Percentiles rank a stretch among this genome's conserved stretches.
phyloP scores from a whole-genome alignment of 352 stramenopile genomes.

The Pythium grandisporangium region DNA sequence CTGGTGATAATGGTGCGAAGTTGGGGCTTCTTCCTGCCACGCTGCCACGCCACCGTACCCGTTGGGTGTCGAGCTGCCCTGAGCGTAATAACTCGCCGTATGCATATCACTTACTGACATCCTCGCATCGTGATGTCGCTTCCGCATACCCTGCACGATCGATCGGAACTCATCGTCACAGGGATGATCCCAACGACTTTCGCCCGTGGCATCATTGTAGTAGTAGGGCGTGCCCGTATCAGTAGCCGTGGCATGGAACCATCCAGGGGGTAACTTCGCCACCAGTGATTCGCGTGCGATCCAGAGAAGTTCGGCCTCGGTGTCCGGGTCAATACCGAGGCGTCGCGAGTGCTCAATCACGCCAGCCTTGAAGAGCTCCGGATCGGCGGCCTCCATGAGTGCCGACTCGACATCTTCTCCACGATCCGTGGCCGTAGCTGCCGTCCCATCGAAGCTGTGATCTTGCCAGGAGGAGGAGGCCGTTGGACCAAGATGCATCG shows the following conservation, averaged over 20 bases:
- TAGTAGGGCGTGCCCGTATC: slow-evolving; percentile 66
- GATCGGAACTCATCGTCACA: slow-evolving; percentile 62
- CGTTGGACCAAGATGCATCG: no score
- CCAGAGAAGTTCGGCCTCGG: slow-evolving; percentile 56
- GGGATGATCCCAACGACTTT: slow-evolving; percentile 80
- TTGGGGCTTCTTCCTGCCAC: no score
- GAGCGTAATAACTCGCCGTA: slow-evolving; percentile 28
- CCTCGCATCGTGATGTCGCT: slow-evolving; percentile 11
- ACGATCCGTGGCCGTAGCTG: neutral
- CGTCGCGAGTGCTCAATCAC: slow-evolving; percentile 63
- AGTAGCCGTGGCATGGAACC: slow-evolving; percentile 52
- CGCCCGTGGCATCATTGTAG: slow-evolving; percentile 66
- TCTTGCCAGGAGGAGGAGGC: no score
- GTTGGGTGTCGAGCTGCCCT: no score
- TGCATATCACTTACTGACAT: slow-evolving; percentile 11
- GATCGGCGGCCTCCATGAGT: slow-evolving; percentile 47
- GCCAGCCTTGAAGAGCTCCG: slow-evolving; percentile 62
- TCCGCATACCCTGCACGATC: slow-evolving; percentile 34
- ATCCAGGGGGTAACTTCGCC: slow-evolving; percentile 52
- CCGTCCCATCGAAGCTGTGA: neutral
- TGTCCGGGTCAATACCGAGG: slow-evolving; percentile 53
- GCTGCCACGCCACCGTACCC: no score
- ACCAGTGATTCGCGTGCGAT: slow-evolving; percentile 70
- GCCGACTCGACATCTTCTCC: slow-evolving; percentile 34
- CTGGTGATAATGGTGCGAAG: no score